Percentiles rank a stretch among this genome's conserved stretches.
phyloP scores from a whole-genome alignment of 2,329 filamentous ascomycete genomes.

The Ceratocystis colombiana region DNA sequence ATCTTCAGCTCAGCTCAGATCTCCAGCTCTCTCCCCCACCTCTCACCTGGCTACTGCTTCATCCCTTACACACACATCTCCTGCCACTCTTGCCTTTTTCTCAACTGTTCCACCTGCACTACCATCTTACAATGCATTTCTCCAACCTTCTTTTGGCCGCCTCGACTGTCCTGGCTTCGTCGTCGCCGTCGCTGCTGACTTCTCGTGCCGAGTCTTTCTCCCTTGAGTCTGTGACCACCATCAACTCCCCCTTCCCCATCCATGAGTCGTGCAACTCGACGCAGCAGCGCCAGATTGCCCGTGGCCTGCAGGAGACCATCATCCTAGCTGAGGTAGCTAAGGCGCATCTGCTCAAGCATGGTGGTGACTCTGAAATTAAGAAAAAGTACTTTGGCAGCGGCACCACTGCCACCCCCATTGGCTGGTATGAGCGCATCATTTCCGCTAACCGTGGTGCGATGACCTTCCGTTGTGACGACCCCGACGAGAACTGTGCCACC shows the following conservation, averaged over 20 bases:
- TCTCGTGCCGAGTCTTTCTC: neutral
- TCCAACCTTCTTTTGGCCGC: slow-evolving; percentile 13
- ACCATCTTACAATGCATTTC: slow-evolving; percentile 10
- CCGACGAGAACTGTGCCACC: slow-evolving; percentile 52
- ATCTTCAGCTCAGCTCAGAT: neutral
- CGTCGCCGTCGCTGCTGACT: neutral
- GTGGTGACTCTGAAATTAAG: slow-evolving; percentile 49
- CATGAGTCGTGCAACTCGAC: slow-evolving; percentile 58
- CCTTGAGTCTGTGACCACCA: neutral
- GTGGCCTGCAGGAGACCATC: slow-evolving; percentile 49
- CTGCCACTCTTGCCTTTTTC: neutral
- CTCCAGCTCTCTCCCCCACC: neutral
- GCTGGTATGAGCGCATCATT: slow-evolving; percentile 52
- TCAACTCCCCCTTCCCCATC: slow-evolving; percentile 32
- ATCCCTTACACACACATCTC: neutral
- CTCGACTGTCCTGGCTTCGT: slow-evolving; percentile 6
- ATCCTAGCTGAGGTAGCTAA: slow-evolving; percentile 50
- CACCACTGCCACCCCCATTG: slow-evolving; percentile 48
- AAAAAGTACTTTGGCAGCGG: slow-evolving; percentile 57
- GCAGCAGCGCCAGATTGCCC: slow-evolving; percentile 45
- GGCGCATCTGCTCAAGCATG: slow-evolving; percentile 50
- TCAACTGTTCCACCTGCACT: neutral
- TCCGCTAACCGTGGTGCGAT: slow-evolving; percentile 47
- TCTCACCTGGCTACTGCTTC: neutral
- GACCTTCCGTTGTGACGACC: slow-evolving; percentile 58